Evolutionary conservation across 495 filamentous ascomycete genomes (phyloP), one percentile per base, ranked within the genome.

Genomic region (Penicillium odoratum): DNA sequence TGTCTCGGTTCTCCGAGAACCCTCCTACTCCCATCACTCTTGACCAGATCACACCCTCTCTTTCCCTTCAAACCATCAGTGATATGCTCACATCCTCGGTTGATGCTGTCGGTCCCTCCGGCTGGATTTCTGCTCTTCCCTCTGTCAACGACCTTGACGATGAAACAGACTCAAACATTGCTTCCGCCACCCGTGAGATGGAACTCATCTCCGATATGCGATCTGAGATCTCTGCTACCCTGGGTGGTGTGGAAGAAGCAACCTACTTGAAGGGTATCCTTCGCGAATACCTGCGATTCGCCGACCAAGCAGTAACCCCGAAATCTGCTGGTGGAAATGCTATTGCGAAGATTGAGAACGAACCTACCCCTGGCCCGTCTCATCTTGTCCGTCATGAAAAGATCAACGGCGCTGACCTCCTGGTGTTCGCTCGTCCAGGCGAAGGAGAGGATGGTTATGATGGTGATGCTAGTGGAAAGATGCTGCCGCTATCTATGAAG

Each of bases 91-190:
- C 83, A 64, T 85, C 86, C 60, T 86, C 89, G 42, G 78, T 96
- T 9, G 92, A 97, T 73, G 86, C 90, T 9, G 82, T 96, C n/a
- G 91, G 92, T 9, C 79, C 89, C 16, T 86, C 82, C 11, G 90
- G 91, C 30, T 97, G 90, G 89, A 83, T 96, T 51, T 75, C 85
- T 7, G 85, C 84, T 36, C 54, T 69, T 15, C 64, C 67, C 4
- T 43, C 57, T 8, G 55, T 55, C 7, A 56, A 58, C 36, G 61
- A 68, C 30, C 58, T 68, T 26, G 62, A 60, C 30, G 55, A 57
- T 45, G 78, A 81, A 30, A 70, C 78, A 5, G 70, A 79, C 43
- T 61, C 79, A n/a, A 72, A 75, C 6, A 77, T 78, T 21, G 74
- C 81, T 28, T 71, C 84, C 21, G 74, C 78, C 4, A 82, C 85